Evolutionary conservation across 192 early-diverging fungal species (phyloP), one percentile per base, ranked within the genome.

Genomic region (Paraglomus occultum): DNA sequence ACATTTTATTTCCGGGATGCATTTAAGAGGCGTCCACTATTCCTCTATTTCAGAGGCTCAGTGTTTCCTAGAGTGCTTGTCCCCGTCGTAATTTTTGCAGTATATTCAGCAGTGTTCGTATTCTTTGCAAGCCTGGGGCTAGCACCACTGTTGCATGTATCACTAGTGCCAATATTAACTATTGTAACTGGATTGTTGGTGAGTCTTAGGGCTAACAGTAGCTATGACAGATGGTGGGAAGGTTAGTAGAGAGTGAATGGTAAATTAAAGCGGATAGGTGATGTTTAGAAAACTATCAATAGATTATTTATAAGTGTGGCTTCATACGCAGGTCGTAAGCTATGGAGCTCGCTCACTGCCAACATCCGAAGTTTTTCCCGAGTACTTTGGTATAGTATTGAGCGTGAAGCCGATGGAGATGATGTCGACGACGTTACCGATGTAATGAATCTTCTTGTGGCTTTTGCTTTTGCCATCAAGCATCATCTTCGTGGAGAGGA

Each of bases 401-500:
- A 58, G 9, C 42, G 11, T 7, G 12, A 8, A 14, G 53, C 6
- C 10, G 53, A 48, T 11, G 18, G 1, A 22, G 44, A 10, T 9
- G 73, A 78, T 49, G 67, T 78, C 45, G 48, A 73, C 39, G 83
- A 87, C 42, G 85, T 79, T 55, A 52, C 75, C 6, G 43, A 74
- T 14, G 64, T 79, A n/a, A 71, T 84, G 54, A 73, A 77, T 45
- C 63, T 82, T 20, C 50, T 84, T 59, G 43, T 82, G 11, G 83
- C 80, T 6, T 82, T 71, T 51, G 80, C 74, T 15, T 58, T 80
- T 50, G 61, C 82, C 10, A 64, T 80, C 51, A 83, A 82, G 71
- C 77, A 81, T 59, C 76, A 83, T 44, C 64, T 88, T 15, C 74
- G 88, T 20, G 79, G 77, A 20, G 86, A 89, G 70, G 67, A 77